A percentile compares a stretch with the other conserved stretches of the same genome.
These are phyloP conservation scores for Fusarium siculi DNA, from an alignment of 2,329 filamentous ascomycete genomes.

Conservation along the genomic window DNA sequence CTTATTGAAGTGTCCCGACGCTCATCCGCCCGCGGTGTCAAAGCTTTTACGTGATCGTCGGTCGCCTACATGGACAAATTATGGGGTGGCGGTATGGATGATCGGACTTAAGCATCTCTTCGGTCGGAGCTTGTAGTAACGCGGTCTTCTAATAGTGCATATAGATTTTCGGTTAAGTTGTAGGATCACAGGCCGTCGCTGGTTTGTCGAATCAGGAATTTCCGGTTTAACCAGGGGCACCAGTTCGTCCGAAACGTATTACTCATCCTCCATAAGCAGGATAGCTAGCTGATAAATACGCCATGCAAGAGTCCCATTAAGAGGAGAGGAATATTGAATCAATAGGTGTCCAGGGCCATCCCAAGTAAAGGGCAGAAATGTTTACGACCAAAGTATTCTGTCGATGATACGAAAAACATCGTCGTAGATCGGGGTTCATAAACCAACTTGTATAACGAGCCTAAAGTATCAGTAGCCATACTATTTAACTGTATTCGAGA, in stretches of 20 bases:
- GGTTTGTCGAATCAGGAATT: background rate
- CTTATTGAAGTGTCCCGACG: background rate
- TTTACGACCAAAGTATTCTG: background rate
- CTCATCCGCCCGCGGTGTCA: background rate
- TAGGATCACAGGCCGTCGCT: too few relatives aligned
- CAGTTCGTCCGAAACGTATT: background rate
- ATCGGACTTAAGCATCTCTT: background rate
- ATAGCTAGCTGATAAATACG: background rate
- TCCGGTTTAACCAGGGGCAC: background rate
- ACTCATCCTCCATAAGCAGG: background rate
- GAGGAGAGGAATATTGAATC: too few relatives aligned
- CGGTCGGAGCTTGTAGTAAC: background rate
- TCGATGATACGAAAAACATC: rapidly evolving
- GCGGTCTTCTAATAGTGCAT: background rate
- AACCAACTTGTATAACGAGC: background rate
- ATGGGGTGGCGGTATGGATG: background rate
- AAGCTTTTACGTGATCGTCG: background rate
- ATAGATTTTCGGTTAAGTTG: background rate
- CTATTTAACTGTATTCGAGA: background rate
- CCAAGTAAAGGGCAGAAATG: too few relatives aligned
- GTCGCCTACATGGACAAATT: background rate
- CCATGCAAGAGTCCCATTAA: too few relatives aligned
- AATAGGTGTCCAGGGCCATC: background rate
- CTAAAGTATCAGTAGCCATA: rapidly evolving
- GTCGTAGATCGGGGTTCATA: background rate